Evolutionary conservation across 768 basidiomycete genomes (phyloP), one percentile per base, ranked within the genome.

Genomic region (Phlegmacium glaucopus): DNA sequence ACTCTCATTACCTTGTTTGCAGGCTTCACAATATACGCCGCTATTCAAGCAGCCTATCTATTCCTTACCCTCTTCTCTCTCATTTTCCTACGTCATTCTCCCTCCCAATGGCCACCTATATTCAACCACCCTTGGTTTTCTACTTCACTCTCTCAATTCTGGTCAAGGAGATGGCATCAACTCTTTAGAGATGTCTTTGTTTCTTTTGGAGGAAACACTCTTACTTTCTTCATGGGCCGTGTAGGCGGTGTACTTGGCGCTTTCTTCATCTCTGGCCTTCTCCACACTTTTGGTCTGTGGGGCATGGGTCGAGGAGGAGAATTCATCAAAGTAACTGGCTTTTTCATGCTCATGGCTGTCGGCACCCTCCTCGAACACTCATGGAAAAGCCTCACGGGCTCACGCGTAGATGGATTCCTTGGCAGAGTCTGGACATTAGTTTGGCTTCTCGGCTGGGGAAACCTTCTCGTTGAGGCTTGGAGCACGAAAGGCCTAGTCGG

Each of bases 151-250:
- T 61, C 67, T 30, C 74, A 80, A 17, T 78, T 83, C 47, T 88
- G 86, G 87, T 69, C 74, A 4, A 60, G 51, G 46, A 65, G 75
- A n/a, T 88, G 87, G 86, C 86, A 88, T 53, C 84, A 86, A 54
- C 49, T 80, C 5, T 83, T 85, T 56, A 74, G 84, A 9, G 74
- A 80, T 37, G 56, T 62, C 30, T 86, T 87, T 54, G 62, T 83
- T 35, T 62, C 59, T 10, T 50, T 79, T n/a, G 84, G 83, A 10
- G 66, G 67, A 9, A 66, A 65, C 27, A 78, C 79, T 0, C 42
- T 78, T 22, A 58, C 59, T 22, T 56, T 55, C 44, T 50, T 78
- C 4, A 55, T 78, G 22, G 83, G 85, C 17, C 72, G 74, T 15
- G 46, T 58, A 2, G 81, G 79, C 4, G 63, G 59, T 4, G 64